Conservation (phyloP, 805 yeast species). For the Yamadazyma takamatsuzukensis region DNA sequence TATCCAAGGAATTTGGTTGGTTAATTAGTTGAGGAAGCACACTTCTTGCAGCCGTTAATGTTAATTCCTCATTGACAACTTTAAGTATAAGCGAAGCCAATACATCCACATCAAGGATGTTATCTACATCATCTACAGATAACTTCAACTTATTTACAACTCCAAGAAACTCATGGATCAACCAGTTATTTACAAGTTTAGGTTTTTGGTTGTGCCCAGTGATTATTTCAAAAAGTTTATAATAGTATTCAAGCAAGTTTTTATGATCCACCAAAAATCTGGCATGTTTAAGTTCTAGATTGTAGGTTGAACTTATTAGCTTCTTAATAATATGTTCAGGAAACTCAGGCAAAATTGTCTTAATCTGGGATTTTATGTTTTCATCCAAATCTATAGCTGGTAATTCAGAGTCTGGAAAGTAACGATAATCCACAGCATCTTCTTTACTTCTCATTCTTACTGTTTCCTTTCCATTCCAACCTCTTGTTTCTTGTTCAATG, state of each 20-base stretch:
- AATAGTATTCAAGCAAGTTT: conserved; percentile 50
- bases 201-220: conserved; percentile 17
- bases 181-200: conserved; percentile 66
- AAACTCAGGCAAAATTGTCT: conserved; percentile 45
- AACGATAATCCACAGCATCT: conserved; percentile 79
- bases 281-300: conserved; percentile 70
- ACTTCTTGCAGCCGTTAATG: conserved; percentile 65
- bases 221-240: conserved; percentile 31
- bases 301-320: conserved; percentile 48
- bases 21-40: conserved; percentile 60
- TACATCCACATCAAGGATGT: conserved; percentile 30
- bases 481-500: conserved; percentile 67
- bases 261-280: conserved; percentile 56
- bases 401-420: conserved; percentile 91
- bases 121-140: conserved; percentile 27
- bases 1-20: conserved; percentile 36
- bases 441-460: conserved; percentile 72
- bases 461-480: conserved; percentile 84
- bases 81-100: conserved; percentile 54
- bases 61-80: conserved; percentile 47
- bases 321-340: conserved; percentile 57
- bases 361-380: conserved; percentile 40
- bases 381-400: conserved; percentile 51
- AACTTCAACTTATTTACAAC: conserved; percentile 50
- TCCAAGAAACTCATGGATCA: conserved; percentile 78